Evolutionary conservation across 495 filamentous ascomycete genomes (phyloP), one percentile per base, ranked within the genome.

Genomic region (Podospora fimiseda): DNA sequence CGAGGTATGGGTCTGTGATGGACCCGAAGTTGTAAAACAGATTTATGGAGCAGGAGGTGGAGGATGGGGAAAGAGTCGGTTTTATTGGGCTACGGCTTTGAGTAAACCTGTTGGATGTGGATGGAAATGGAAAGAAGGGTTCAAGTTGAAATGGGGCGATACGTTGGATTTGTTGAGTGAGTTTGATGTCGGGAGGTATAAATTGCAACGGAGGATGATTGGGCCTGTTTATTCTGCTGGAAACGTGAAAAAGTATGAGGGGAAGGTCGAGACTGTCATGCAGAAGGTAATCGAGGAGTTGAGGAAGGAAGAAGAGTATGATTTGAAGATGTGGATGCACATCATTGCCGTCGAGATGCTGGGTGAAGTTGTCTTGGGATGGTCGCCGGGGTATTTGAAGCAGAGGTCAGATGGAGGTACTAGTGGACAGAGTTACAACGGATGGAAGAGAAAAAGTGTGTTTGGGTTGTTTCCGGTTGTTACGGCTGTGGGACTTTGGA

Each of bases 1-100:
- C 30, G 69, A 71, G 23, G 63, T 85, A 9, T 82, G 75, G 46
- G 70, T 83, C 8, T 61, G 72, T 30, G 74, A 74, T 33, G 27
- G 27, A 5, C 55, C 45, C 0, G 67, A 64, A 14, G 73, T 61
- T 0, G 74, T 78, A 42, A 56, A 54, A 11, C 49, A 37, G 0
- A 71, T 81, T 1, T 82, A 82, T 54, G 43, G 70, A n/a, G n/a
- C n/a, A n/a, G n/a, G n/a, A n/a, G n/a, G 5, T 11, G 11, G 11
- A 6, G 27, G 27, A 5, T 33, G 27, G 27, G 27, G 11, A 11
- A 33, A 33, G 27, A 33, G 27, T 33, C 6, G 11, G 5, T 33
- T 33, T 11, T 33, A 33, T 11, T 33, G 27, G 5, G 60, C 65
- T 1, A 70, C 62, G 0, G 49, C 50, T 2, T 19, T 71, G 21